Conservation (phyloP, 163 green algal genomes). For the Scenedesmus sp. region DNA sequence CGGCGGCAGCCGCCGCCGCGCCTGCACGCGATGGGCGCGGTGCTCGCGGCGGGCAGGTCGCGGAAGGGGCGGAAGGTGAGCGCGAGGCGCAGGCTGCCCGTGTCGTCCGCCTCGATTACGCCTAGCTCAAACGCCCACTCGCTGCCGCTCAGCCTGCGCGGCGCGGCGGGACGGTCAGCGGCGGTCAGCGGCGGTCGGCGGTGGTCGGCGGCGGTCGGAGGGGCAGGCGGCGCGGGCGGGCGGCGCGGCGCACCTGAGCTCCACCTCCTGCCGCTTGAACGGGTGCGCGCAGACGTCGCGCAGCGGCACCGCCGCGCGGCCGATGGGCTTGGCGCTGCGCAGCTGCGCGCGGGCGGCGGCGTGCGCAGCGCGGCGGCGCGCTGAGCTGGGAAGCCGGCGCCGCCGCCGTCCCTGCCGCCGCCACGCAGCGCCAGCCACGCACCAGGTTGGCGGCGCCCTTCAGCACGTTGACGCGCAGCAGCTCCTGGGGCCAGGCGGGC, state of each 20-base stretch:
- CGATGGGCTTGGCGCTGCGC: conserved; percentile 19
- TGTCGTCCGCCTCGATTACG: conserved; percentile 18
- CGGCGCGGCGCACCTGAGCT: conserved; percentile 26
- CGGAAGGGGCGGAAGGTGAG: conserved; percentile 22
- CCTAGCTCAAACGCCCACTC: conserved; percentile 46
- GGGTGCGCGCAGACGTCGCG: conserved; percentile 27
- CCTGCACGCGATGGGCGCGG: not conserved
- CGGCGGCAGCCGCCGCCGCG: not conserved
- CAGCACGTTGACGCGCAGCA: conserved; percentile 36
- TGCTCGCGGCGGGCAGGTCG: conserved; percentile 18
- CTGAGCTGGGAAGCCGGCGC: not conserved
- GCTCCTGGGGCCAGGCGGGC: conserved; percentile 36
- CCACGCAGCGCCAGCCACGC: too few species aligned
- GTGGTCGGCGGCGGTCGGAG: too few species aligned
- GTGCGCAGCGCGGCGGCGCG: too few species aligned
- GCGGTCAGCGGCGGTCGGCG: too few species aligned
- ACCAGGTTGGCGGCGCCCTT: conserved; percentile 35
- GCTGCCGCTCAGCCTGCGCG: conserved; percentile 13
- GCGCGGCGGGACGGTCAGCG: too few species aligned
- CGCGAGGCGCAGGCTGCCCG: not conserved
- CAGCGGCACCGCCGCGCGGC: conserved; percentile 10
- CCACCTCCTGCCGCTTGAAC: conserved; percentile 20
- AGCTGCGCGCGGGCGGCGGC: too few species aligned
- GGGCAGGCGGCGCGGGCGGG: too few species aligned
- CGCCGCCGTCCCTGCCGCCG: too few species aligned